Evolutionary conservation across 306 rosid genomes (phyloP), one percentile per base, ranked within the genome.

Genomic region (Cyamopsis tetragonoloba): DNA sequence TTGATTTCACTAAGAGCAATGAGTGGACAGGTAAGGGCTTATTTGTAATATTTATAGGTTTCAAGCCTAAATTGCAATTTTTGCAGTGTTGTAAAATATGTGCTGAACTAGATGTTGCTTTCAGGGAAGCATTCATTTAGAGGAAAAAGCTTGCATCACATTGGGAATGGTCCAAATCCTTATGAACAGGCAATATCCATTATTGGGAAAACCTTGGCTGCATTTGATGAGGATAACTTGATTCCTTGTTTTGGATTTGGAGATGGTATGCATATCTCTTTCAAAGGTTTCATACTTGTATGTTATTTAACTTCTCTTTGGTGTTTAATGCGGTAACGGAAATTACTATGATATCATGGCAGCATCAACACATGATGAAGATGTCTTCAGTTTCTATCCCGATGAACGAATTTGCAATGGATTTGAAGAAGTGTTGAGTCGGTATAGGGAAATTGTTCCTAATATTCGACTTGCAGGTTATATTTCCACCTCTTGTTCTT

Each of bases 171-270:
- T 49, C 84, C 54, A 31, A 92, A 92, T 76, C 98, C 98, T n/a
- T 92, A 92, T 60, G 91, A 92, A 72, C 96, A 84, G 54, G 96
- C 98, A 48, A 89, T 92, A 79, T 80, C 98, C 71, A 89, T 92
- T 42, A 81, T 92, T 77, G 98, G 98, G 50, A 92, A 87, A 73
- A 92, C 98, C 44, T 56, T 92, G 83, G 86, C 95, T 18, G 83
- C 82, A 31, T 92, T 92, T 44, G 98, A 92, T 32, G 98, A 92
- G 73, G 98, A 92, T 78, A 92, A 89, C 80, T 68, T 87, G 73
- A 92, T 92, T 76, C 98, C 98, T 61, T 92, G 98, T 82, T 89
- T 77, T 70, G 98, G 98, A 68, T 92, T 92, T 78, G 98, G 98
- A 27, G 98, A 92, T 79, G 98, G 98, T 87, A n/a, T n/a, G n/a